Percentiles rank a stretch among this genome's conserved stretches.
These are phyloP conservation scores for Candida awuae DNA, from an alignment of 805 yeast genomes.

Conservation along the genomic window DNA sequence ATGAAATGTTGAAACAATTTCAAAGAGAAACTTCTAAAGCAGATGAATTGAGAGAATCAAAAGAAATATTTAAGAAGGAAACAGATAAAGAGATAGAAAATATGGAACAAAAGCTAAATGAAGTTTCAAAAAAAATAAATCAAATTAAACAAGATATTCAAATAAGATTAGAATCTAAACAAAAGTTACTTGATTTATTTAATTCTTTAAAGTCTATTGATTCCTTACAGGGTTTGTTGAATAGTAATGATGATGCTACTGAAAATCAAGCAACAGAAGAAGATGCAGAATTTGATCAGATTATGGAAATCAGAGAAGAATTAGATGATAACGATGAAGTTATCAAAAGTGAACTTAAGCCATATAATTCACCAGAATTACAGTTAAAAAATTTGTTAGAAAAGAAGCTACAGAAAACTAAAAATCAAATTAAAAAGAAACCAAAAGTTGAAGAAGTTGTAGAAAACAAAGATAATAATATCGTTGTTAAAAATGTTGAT, in stretches of 20 bases:
- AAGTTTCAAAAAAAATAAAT: constrained; percentile 11
- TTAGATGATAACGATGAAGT: constrained; percentile 80
- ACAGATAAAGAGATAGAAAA: constrained; percentile 16
- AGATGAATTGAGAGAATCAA: constrained; percentile 12
- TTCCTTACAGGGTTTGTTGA: constrained; percentile 16
- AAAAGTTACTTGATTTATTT: constrained; percentile 24
- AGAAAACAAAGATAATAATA: background rate
- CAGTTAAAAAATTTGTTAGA: constrained; percentile 1
- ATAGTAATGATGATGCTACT: background rate
- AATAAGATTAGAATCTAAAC: constrained; percentile 26
- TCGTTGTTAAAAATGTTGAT: too few species aligned
- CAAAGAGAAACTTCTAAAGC: constrained; percentile 11
- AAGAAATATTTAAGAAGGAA: constrained; percentile 17
- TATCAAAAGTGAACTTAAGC: constrained; percentile 36
- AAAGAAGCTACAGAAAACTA: background rate
- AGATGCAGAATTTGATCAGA: constrained; percentile 46
- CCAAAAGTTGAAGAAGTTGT: constrained; percentile 13
- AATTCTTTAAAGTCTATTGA: constrained; percentile 18
- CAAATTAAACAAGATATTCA: constrained; percentile 29
- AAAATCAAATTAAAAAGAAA: constrained; percentile 17
- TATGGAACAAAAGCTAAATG: constrained; percentile 10
- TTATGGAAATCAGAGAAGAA: constrained; percentile 79
- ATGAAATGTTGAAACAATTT: constrained; percentile 12
- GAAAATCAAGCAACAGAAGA: background rate
- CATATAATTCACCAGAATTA: constrained; percentile 17